Conservation (phyloP, 805 yeast genomes). For the Kazachstania kunashirensis region DNA sequence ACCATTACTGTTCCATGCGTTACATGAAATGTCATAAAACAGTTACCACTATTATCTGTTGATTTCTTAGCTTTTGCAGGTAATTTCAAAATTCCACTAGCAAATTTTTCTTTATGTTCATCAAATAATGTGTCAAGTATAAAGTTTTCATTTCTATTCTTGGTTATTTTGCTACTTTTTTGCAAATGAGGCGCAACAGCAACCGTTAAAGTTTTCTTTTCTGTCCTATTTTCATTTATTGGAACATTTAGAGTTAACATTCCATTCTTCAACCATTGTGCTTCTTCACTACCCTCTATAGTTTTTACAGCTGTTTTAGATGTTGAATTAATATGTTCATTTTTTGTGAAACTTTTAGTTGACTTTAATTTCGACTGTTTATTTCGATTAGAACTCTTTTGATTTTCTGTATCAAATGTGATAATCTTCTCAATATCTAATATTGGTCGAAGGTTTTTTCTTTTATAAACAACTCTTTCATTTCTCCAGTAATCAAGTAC, state of each 20-base stretch:
- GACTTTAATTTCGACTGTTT: no score
- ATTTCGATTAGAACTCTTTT: not conserved
- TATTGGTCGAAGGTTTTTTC: constrained; percentile 33
- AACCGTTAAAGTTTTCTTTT: constrained; percentile 23
- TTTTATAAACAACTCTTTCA: constrained; percentile 57
- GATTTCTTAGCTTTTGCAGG: constrained; percentile 55
- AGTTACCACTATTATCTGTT: constrained; percentile 43
- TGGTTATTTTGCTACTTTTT: constrained; percentile 33
- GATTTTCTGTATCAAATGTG: constrained; percentile 27
- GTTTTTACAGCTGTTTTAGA: not conserved
- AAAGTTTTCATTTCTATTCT: constrained; percentile 42
- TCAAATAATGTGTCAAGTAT: constrained; percentile 55
- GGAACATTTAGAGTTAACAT: constrained; percentile 12
- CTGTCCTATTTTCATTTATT: not conserved
- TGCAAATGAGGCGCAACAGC: constrained; percentile 58
- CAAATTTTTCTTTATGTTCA: constrained; percentile 49
- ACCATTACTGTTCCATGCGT: constrained; percentile 62
- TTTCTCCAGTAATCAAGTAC: constrained; percentile 83
- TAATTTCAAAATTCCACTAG: constrained; percentile 60
- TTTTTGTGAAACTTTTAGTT: not conserved
- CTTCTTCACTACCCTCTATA: not conserved
- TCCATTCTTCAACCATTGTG: constrained; percentile 26
- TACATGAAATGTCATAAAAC: constrained; percentile 65
- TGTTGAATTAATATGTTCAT: not conserved
- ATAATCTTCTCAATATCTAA: constrained; percentile 52